A percentile compares a stretch with the other conserved stretches of the same genome.
These are phyloP conservation scores for Castanea mollissima DNA, from an alignment of 306 rosid species.

Conservation along the genomic window DNA sequence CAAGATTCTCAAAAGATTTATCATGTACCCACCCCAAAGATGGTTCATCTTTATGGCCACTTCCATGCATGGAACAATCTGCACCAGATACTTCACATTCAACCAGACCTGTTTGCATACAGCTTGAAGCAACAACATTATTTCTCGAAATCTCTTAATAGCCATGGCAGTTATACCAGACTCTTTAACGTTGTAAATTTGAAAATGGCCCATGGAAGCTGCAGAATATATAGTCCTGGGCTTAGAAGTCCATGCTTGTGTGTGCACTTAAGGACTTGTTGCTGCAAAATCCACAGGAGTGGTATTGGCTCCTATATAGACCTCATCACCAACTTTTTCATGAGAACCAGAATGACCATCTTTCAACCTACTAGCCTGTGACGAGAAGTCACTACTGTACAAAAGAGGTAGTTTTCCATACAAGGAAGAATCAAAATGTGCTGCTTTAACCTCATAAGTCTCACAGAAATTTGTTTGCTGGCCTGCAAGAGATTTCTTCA, in stretches of 20 bases:
- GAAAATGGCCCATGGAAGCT: too few relatives aligned
- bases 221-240: not conserved
- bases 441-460: constrained; percentile 28
- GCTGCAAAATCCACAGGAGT: constrained; percentile 11
- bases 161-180: too few relatives aligned
- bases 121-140: not conserved
- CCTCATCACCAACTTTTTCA: constrained; percentile 14
- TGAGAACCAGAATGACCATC: constrained; percentile 36
- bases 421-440: constrained; percentile 30
- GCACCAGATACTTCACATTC: too few relatives aligned
- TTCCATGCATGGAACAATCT: too few relatives aligned
- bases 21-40: too few relatives aligned
- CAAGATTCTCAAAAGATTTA: too few relatives aligned
- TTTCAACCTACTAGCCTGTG: constrained; percentile 24
- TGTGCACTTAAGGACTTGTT: constrained; percentile 24
- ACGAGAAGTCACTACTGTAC: constrained; percentile 29
- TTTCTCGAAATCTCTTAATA: too few relatives aligned
- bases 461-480: constrained; percentile 26
- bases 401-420: constrained; percentile 34
- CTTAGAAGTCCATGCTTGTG: constrained; percentile 13
- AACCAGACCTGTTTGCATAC: too few relatives aligned
- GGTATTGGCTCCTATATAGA: constrained; percentile 12
- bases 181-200: too few relatives aligned
- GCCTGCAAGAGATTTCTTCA: constrained; percentile 20
- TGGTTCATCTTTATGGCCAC: too few relatives aligned